Percentiles rank a stretch among this genome's conserved stretches.
Evolutionary conservation across 306 rosid genomes (phyloP).

Genomic region (Vigna angularis): DNA sequence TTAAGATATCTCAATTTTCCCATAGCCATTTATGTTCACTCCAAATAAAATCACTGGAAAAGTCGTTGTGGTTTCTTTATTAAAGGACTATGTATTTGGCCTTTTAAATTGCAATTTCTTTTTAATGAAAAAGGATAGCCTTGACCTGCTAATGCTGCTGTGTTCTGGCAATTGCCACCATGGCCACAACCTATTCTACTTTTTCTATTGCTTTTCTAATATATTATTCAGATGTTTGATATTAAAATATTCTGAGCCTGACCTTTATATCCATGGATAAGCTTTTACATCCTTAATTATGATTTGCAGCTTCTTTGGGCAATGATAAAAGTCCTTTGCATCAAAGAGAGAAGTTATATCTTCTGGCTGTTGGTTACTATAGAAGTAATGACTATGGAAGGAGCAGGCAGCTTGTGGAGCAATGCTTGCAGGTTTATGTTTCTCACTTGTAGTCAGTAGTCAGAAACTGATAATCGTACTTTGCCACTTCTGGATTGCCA

Average conservation of each 20-base stretch:
- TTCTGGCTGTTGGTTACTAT: conserved; percentile 89
- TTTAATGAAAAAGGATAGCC: not conserved
- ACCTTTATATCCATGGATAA: conserved; percentile 28
- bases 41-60: not conserved
- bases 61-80: conserved; percentile 10
- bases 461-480: conserved; percentile 21
- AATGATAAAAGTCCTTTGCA: conserved; percentile 57
- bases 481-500: conserved; percentile 7
- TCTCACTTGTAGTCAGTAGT: conserved; percentile 17
- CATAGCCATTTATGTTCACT: conserved; percentile 18
- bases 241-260: conserved; percentile 18
- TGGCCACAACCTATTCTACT: conserved; percentile 16
- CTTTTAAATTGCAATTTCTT: not conserved
- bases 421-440: conserved; percentile 66
- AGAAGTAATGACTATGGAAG: conserved; percentile 67
- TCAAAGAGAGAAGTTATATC: conserved; percentile 82
- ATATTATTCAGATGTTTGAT: conserved; percentile 7
- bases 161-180: conserved; percentile 18
- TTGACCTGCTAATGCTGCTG: conserved; percentile 10
- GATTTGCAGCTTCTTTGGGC: conserved; percentile 68
- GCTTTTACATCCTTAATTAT: conserved; percentile 36
- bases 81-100: no score
- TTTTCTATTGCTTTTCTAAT: conserved; percentile 22
- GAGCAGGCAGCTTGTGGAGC: conserved; percentile 78
- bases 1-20: conserved; percentile 9